phyloP scores from a whole-genome alignment of 257 asterid genomes.

The Solanum pennellii region DNA sequence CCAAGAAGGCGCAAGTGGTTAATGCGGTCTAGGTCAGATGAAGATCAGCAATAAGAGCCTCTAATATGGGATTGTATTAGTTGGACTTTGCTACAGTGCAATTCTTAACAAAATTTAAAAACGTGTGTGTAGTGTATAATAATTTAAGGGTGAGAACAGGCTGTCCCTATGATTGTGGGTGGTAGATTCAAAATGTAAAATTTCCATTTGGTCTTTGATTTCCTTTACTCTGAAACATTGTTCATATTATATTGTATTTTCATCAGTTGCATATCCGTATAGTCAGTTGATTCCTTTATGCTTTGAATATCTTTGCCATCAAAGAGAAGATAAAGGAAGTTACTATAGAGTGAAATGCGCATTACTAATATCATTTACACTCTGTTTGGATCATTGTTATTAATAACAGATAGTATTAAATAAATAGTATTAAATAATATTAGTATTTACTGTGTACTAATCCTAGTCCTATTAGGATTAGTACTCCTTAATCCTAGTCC shows the following conservation, averaged over 20 bases:
- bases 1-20: slow-evolving; percentile 51
- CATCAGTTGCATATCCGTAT: not conserved
- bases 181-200: not conserved
- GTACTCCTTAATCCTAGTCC: too few relatives aligned
- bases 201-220: not conserved
- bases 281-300: not conserved
- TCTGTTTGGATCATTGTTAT: too few relatives aligned
- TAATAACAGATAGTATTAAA: too few relatives aligned
- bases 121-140: not conserved
- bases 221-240: not conserved
- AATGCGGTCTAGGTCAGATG: slow-evolving; percentile 32
- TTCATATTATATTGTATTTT: not conserved
- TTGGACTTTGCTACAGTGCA: not conserved
- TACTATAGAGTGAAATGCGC: not conserved
- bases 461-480: too few relatives aligned
- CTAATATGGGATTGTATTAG: not conserved
- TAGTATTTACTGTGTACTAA: too few relatives aligned
- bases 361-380: not conserved
- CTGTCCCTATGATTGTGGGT: not conserved
- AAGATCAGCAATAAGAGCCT: slow-evolving; percentile 17
- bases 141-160: not conserved
- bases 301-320: not conserved
- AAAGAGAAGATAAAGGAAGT: not conserved
- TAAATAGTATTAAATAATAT: too few relatives aligned
- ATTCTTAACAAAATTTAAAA: not conserved